These are phyloP conservation scores for Phytophthora pisi DNA, from an alignment of 352 stramenopile genomes.

Conservation along the genomic window DNA sequence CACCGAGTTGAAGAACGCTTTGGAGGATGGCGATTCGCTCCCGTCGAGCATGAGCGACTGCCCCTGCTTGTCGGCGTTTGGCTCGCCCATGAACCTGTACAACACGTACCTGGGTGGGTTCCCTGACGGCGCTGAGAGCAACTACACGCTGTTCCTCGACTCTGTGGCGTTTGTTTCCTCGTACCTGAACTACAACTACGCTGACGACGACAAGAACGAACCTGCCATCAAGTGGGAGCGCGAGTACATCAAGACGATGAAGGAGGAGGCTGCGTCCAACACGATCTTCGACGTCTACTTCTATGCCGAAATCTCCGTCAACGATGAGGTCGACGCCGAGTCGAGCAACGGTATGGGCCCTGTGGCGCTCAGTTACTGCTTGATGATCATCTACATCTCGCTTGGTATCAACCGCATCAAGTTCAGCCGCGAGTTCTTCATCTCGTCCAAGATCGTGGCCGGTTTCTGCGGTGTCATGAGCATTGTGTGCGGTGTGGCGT, in stretches of 20 bases:
- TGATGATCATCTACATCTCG: slow-evolving; percentile 77
- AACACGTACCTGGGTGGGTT: slow-evolving; percentile 68
- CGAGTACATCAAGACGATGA: slow-evolving; percentile 61
- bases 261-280: slow-evolving; percentile 46
- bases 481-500: slow-evolving; percentile 61
- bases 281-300: slow-evolving; percentile 62
- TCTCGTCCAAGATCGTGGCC: slow-evolving; percentile 60
- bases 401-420: slow-evolving; percentile 71
- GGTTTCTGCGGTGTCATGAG: slow-evolving; percentile 64
- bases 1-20: slow-evolving; percentile 40
- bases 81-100: slow-evolving; percentile 75
- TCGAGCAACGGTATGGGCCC: slow-evolving; percentile 56
- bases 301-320: slow-evolving; percentile 61
- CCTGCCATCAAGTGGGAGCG: slow-evolving; percentile 62
- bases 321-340: slow-evolving; percentile 65
- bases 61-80: slow-evolving; percentile 62
- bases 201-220: slow-evolving; percentile 52
- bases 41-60: slow-evolving; percentile 66
- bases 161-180: slow-evolving; percentile 55
- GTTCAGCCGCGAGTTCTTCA: slow-evolving; percentile 52
- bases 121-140: slow-evolving; percentile 50
- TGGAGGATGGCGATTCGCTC: slow-evolving; percentile 46
- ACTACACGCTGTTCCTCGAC: slow-evolving; percentile 58
- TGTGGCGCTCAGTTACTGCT: slow-evolving; percentile 55
- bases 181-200: slow-evolving; percentile 69